These are phyloP conservation scores for Syncephalastrum sp. DNA, from an alignment of 371 early-diverging fungal genomes.

Conservation along the genomic window DNA sequence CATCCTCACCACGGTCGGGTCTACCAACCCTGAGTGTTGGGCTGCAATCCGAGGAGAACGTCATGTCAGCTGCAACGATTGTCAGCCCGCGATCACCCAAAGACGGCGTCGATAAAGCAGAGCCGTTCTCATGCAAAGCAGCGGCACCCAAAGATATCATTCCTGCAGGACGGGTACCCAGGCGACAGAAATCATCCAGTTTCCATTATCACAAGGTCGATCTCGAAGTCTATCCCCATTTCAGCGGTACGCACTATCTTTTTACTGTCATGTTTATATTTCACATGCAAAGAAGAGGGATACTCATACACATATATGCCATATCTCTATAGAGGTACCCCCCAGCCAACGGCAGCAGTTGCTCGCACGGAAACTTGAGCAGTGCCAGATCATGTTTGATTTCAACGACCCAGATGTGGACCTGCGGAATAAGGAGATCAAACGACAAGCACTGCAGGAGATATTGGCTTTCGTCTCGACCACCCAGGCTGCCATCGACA, in stretches of 20 bases:
- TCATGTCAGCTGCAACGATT: too few relatives aligned
- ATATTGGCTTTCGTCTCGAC: constrained; percentile 90
- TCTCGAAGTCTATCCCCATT: constrained; percentile 72
- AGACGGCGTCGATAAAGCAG: too few relatives aligned
- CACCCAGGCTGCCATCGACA: constrained; percentile 82
- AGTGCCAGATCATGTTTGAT: constrained; percentile 92
- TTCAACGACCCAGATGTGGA: constrained; percentile 89
- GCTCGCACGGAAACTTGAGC: constrained; percentile 83
- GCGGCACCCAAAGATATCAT: constrained; percentile 78
- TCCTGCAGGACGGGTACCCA: constrained; percentile 76
- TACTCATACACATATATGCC: neutral
- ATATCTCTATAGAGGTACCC: constrained; percentile 63
- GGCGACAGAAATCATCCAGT: constrained; percentile 84
- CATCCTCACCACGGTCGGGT: too few relatives aligned
- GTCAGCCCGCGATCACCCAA: too few relatives aligned
- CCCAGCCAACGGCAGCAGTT: constrained; percentile 75
- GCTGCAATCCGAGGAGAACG: too few relatives aligned
- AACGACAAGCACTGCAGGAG: constrained; percentile 87
- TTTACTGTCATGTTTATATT: constrained; percentile 6
- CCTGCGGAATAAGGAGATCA: constrained; percentile 93
- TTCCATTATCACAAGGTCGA: constrained; percentile 74
- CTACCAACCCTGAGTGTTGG: too few relatives aligned
- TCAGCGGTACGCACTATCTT: constrained; percentile 63
- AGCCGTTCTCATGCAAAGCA: too few relatives aligned
- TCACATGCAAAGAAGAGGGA: neutral